Evolutionary conservation across 1,284 basidiomycete species (phyloP), one percentile per base, ranked within the genome.

Genomic region (Afroboletus lepidellus): DNA sequence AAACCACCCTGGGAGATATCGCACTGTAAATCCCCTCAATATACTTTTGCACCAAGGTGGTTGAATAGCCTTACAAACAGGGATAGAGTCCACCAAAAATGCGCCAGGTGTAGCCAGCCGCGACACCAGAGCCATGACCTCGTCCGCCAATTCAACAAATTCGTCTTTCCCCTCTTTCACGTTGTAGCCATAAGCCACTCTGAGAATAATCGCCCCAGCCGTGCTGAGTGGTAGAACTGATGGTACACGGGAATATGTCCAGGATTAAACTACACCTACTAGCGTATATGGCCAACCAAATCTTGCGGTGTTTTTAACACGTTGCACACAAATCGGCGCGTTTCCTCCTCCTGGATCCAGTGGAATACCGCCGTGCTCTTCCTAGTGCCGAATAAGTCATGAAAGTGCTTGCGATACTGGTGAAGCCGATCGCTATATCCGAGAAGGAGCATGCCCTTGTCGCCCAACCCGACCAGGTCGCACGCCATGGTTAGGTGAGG

Each of bases 1-100:
- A 7, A 79, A 51, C 79, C 78, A 80, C 52, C 74, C 72, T 0
- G 80, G 79, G 8, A 81, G 54, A 41, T 70, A 55, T 41, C 63
- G 68, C 45, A 82, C 72, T 74, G 24, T 5, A 43, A 24, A 30
- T 29, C 9, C n/a, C 2, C 7, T 57, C 12, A 57, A 34, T n/a
- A n/a, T 30, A 9, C 20, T 18, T 36, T 18, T 25, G 25, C 16
- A 15, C 7, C 0, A 1, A 25, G 4, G 13, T 18, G 2, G 21
- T 32, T 1, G 20, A 9, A 18, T n/a, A n/a, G n/a, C n/a, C 2
- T 39, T 36, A 73, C 71, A 47, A 1, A 57, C 33, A 34, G 69
- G 71, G 18, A 72, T 32, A 3, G 55, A 2, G 53, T 72, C 69
- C 11, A 71, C 71, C 3, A 72, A 33, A 51, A 61, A 72, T 2